Evolutionary conservation across 331 rosid species (phyloP).

Genomic region (Erythrophleum ivorense): DNA sequence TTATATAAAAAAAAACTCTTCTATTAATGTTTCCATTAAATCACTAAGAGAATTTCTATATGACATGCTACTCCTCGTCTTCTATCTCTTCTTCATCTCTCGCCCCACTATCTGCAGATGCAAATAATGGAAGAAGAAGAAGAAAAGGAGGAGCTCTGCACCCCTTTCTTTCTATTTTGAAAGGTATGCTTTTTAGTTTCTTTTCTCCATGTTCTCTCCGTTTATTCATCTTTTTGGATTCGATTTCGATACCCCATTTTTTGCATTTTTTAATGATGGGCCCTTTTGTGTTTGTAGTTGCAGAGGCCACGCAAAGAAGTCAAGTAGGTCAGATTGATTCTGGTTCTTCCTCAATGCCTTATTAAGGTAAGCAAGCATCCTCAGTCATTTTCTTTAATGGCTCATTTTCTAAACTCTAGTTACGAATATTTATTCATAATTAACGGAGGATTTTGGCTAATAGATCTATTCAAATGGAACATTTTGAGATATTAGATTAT

Average conservation of each 20-base stretch:
- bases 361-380: slow-evolving; percentile 47
- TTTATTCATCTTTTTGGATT: background rate
- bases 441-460: background rate
- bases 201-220: no score
- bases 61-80: no score
- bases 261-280: no score
- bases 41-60: no score
- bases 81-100: no score
- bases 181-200: slow-evolving; percentile 45
- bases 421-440: background rate
- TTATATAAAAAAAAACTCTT: no score
- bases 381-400: no score
- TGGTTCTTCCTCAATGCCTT: slow-evolving; percentile 70
- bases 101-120: no score
- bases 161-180: slow-evolving; percentile 56
- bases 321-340: slow-evolving; percentile 44
- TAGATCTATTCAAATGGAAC: no score
- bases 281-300: slow-evolving; percentile 22
- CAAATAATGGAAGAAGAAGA: no score
- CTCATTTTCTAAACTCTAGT: no score
- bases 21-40: no score
- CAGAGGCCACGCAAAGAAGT: slow-evolving; percentile 50
- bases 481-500: background rate
- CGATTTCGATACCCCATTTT: background rate
- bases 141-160: slow-evolving; percentile 42